phyloP scores from a whole-genome alignment of 495 filamentous ascomycete species.

The Aspergillus homomorphus region DNA sequence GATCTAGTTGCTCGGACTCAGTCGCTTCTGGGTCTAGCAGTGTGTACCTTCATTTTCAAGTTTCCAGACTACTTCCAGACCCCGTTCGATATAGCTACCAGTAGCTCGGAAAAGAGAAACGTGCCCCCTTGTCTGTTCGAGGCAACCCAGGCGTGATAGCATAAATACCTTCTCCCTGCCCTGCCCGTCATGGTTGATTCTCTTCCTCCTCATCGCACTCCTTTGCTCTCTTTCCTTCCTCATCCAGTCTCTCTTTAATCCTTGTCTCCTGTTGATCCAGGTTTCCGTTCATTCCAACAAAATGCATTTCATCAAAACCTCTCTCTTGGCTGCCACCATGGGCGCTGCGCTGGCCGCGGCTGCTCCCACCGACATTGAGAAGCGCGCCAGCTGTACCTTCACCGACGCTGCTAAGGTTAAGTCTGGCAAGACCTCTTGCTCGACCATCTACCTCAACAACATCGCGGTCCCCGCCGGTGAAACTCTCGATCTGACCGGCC shows the following conservation, averaged over 20 bases:
- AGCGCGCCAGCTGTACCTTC: constrained; percentile 4
- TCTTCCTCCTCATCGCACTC: background rate
- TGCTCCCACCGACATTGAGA: background rate
- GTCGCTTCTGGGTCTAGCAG: background rate
- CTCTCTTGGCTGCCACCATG: constrained; percentile 6
- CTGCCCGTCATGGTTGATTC: background rate
- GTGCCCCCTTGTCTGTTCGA: background rate
- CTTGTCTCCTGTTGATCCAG: background rate
- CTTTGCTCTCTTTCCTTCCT: background rate
- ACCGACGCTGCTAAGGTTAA: background rate
- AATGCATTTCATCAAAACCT: constrained; percentile 11
- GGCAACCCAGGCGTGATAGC: no score
- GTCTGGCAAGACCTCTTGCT: constrained; percentile 43
- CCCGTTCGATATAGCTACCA: background rate
- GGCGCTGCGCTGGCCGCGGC: constrained; percentile 6
- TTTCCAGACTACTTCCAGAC: background rate
- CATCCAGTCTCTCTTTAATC: background rate
- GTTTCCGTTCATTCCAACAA: background rate
- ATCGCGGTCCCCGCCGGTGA: constrained; percentile 50
- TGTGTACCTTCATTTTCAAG: background rate
- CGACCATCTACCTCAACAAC: constrained; percentile 45
- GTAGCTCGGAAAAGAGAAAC: background rate
- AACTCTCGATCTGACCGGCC: constrained; percentile 49
- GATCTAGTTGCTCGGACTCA: background rate
- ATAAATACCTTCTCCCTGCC: background rate